Evolutionary conservation across 257 asterid species (phyloP).

Genomic region (Craterostigma plantagineum): DNA sequence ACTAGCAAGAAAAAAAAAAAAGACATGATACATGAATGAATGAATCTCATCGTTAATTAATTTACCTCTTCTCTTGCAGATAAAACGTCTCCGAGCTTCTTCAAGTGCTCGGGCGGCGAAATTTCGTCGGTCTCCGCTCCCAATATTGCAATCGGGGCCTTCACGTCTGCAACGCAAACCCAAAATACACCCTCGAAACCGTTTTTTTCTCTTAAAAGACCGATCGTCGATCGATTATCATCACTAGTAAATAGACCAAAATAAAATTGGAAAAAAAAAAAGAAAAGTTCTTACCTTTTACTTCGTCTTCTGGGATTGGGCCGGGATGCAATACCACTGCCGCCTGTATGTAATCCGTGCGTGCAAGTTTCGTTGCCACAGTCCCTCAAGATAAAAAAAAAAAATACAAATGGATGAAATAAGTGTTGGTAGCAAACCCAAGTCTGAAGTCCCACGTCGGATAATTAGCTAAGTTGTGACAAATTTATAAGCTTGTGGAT

Average conservation of each 20-base stretch:
- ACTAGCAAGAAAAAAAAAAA: too few species aligned
- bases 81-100: slow-evolving; percentile 20
- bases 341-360: slow-evolving; percentile 15
- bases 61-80: slow-evolving; percentile 30
- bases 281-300: slow-evolving; percentile 21
- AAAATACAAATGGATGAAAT: too few species aligned
- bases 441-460: too few species aligned
- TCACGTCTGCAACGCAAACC: slow-evolving; percentile 30
- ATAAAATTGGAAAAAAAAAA: neutral
- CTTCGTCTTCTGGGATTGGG: slow-evolving; percentile 32
- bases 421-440: too few species aligned
- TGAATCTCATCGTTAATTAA: neutral
- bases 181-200: too few species aligned
- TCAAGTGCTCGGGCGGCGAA: slow-evolving; percentile 24
- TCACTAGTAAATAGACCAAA: neutral
- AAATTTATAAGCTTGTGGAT: too few species aligned
- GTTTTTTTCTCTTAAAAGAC: too few species aligned
- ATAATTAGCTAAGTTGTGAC: too few species aligned
- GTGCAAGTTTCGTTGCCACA: neutral
- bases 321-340: slow-evolving; percentile 63
- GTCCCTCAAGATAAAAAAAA: too few species aligned
- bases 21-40: too few species aligned
- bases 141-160: slow-evolving; percentile 35
- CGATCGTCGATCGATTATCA: too few species aligned
- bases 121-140: slow-evolving; percentile 38